Conservation (phyloP, 208 protist genomes). For the Leishmania tropica region DNA sequence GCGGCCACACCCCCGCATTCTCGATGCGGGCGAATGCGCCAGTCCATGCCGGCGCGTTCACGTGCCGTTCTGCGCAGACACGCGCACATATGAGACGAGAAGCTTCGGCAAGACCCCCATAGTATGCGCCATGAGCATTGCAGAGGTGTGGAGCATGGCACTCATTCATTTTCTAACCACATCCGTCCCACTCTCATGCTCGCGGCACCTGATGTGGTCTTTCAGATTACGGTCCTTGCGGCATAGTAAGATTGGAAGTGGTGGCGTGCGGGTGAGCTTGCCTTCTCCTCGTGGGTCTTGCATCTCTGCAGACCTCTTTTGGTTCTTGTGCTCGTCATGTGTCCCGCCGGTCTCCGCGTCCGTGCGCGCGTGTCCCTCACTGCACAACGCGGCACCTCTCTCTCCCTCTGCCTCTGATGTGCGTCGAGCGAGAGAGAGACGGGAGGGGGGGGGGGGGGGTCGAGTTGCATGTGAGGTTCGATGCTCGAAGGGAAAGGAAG, state of each 20-base stretch:
- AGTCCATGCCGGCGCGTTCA: too few relatives aligned
- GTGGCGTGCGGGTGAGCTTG: background rate
- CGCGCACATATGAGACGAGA: background rate
- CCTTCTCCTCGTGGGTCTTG: background rate
- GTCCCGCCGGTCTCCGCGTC: background rate
- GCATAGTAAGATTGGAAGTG: background rate
- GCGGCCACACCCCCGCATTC: background rate
- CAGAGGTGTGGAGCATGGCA: background rate
- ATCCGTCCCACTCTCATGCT: background rate
- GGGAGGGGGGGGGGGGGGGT: background rate
- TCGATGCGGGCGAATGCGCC: too few relatives aligned
- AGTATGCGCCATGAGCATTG: background rate
- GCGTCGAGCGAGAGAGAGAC: background rate
- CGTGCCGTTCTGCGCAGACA: background rate
- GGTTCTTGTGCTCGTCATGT: background rate
- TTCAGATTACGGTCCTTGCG: background rate
- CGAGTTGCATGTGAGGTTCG: background rate
- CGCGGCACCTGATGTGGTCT: background rate
- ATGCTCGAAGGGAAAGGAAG: background rate
- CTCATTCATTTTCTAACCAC: background rate
- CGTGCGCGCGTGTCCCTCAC: background rate
- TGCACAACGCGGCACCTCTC: background rate
- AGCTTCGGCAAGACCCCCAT: background rate
- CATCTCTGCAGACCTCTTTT: background rate
- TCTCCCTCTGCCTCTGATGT: background rate